Evolutionary conservation across 2,329 filamentous ascomycete species (phyloP).

Genomic region (Dactylonectria estremocensis): DNA sequence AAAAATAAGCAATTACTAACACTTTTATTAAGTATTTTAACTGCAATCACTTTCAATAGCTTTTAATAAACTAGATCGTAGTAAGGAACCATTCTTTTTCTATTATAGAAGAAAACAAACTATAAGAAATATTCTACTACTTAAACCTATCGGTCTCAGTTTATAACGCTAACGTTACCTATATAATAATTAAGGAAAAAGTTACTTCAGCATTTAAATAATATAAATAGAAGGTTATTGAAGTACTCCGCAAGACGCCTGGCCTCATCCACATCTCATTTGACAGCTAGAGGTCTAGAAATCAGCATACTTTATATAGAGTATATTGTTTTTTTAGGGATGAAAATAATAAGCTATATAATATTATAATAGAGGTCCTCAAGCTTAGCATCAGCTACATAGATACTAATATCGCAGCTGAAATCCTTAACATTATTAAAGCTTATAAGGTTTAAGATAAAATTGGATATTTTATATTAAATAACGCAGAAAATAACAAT

Average conservation of each 20-base stretch:
- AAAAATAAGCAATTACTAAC: constrained; percentile 13
- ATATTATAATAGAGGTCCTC: constrained; percentile 34
- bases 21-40: constrained; percentile 5
- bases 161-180: constrained; percentile 7
- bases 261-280: too few species aligned
- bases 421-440: constrained; percentile 26
- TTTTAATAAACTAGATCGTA: too few species aligned
- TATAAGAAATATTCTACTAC: too few species aligned
- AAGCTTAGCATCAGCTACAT: constrained; percentile 24
- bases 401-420: constrained; percentile 27
- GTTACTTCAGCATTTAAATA: too few species aligned
- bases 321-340: constrained; percentile 37
- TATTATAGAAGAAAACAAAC: constrained; percentile 2
- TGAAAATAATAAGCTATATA: too few species aligned
- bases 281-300: constrained; percentile 30
- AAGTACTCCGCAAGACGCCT: too few species aligned
- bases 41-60: too few species aligned
- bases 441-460: constrained; percentile 7
- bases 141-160: constrained; percentile 23
- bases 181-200: constrained; percentile 2
- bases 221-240: too few species aligned
- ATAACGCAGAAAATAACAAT: constrained; percentile 37
- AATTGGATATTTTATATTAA: constrained; percentile 12
- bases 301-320: constrained; percentile 32
- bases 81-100: too few species aligned